Conservation (phyloP, 129 eudicot genomes). For the carrot (Daucus carota) region DNA sequence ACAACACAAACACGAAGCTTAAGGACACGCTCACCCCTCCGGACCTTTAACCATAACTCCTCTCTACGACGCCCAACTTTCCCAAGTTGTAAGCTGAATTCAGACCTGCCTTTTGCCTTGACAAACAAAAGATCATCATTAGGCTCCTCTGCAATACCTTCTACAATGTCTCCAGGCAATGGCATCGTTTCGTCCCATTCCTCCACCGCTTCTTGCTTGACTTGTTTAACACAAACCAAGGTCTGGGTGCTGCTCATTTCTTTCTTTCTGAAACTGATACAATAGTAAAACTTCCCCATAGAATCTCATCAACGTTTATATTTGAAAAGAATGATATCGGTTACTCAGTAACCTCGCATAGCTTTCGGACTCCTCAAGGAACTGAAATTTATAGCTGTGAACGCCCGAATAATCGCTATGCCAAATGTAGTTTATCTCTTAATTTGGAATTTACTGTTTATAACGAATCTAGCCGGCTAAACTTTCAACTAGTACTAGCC, state of each 20-base stretch:
- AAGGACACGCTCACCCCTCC: conserved; percentile 32
- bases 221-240: conserved; percentile 45
- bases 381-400: conserved; percentile 16
- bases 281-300: conserved; percentile 8
- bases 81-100: conserved; percentile 31
- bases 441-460: not conserved
- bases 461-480: conserved; percentile 1
- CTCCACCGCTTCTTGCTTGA: conserved; percentile 35
- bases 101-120: conserved; percentile 35
- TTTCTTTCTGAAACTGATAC: conserved; percentile 13
- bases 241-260: conserved; percentile 21
- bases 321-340: not conserved
- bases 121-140: conserved; percentile 24
- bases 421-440: conserved; percentile 3
- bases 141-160: conserved; percentile 36
- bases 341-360: not conserved
- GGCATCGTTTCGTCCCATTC: conserved; percentile 63
- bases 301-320: conserved; percentile 11
- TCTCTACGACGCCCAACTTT: conserved; percentile 26
- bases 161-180: conserved; percentile 54
- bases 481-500: not conserved
- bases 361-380: conserved; percentile 27
- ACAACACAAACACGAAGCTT: conserved; percentile 33
- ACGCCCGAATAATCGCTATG: conserved; percentile 12
- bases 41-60: conserved; percentile 43